These are phyloP conservation scores for Millerago galiae DNA, from an alignment of 805 yeast genomes.

Conservation along the genomic window DNA sequence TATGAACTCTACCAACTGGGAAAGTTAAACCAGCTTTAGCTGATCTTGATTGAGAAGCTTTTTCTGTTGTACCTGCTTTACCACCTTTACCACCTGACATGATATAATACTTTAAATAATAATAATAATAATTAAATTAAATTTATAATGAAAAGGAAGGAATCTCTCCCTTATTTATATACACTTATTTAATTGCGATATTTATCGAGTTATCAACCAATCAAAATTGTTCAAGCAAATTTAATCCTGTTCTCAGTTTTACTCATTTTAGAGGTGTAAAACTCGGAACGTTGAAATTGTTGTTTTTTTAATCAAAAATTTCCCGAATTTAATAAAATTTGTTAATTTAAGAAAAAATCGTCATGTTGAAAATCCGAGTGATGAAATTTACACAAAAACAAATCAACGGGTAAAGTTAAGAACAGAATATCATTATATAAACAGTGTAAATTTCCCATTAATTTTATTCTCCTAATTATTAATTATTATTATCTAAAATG, in stretches of 20 bases:
- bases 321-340: conserved; percentile 1
- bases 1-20: conserved; percentile 99
- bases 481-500: conserved; percentile 35
- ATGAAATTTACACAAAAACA: conserved; percentile 8
- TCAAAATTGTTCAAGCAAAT: background rate
- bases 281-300: conserved; percentile 6
- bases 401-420: conserved; percentile 3
- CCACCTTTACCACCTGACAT: conserved; percentile 78
- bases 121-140: no score
- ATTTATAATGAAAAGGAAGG: background rate
- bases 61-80: conserved; percentile 91
- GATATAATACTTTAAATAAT: conserved; percentile 8
- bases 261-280: conserved; percentile 7
- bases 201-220: conserved; percentile 11
- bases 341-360: background rate
- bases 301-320: conserved; percentile 3
- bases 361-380: background rate
- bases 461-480: background rate
- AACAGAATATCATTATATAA: conserved; percentile 3
- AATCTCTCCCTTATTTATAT: background rate
- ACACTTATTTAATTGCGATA: conserved; percentile 7
- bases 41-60: conserved; percentile 96
- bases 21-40: conserved; percentile 97
- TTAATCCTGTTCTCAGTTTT: conserved; percentile 7
- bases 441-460: background rate